Evolutionary conservation across 805 yeast genomes (phyloP).

Genomic region (Candida railenensis): DNA sequence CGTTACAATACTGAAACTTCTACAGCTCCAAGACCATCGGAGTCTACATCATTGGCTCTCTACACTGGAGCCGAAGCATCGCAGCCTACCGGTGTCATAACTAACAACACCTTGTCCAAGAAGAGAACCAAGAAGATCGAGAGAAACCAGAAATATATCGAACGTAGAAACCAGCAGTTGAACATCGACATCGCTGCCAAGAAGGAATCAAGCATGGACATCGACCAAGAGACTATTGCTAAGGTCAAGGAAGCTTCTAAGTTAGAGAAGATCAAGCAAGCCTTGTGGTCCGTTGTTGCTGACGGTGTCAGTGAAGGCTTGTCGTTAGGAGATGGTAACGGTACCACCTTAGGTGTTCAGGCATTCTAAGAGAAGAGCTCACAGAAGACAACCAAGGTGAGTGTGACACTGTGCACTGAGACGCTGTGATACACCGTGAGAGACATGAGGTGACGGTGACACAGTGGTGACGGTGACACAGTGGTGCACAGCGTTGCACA

Average conservation of each 20-base stretch:
- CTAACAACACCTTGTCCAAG: slow-evolving; percentile 66
- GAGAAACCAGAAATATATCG: slow-evolving; percentile 73
- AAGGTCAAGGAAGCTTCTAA: slow-evolving; percentile 23
- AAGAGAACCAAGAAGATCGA: slow-evolving; percentile 77
- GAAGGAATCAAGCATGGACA: slow-evolving; percentile 50
- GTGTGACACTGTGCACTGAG: too few relatives aligned
- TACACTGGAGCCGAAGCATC: slow-evolving; percentile 31
- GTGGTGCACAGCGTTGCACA: too few relatives aligned
- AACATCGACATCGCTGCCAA: slow-evolving; percentile 49
- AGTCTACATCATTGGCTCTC: slow-evolving; percentile 44
- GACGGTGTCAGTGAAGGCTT: slow-evolving; percentile 50
- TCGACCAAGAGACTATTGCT: slow-evolving; percentile 34
- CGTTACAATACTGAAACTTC: slow-evolving; percentile 37
- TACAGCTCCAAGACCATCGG: slow-evolving; percentile 41
- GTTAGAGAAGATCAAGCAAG: slow-evolving; percentile 55
- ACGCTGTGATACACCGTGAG: too few relatives aligned
- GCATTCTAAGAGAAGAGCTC: slow-evolving; percentile 43
- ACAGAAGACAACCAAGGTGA: too few relatives aligned
- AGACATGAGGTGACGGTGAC: too few relatives aligned
- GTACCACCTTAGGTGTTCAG: slow-evolving; percentile 84
- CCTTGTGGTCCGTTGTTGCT: slow-evolving; percentile 71
- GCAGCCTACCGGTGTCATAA: slow-evolving; percentile 29
- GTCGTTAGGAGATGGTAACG: slow-evolving; percentile 55
- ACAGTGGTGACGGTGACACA: too few relatives aligned
- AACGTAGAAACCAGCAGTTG: slow-evolving; percentile 50